Percentiles rank a stretch among this genome's conserved stretches.
Conservation (phyloP, 2,329 filamentous ascomycete genomes). For the Diplodia corticola region DNA sequence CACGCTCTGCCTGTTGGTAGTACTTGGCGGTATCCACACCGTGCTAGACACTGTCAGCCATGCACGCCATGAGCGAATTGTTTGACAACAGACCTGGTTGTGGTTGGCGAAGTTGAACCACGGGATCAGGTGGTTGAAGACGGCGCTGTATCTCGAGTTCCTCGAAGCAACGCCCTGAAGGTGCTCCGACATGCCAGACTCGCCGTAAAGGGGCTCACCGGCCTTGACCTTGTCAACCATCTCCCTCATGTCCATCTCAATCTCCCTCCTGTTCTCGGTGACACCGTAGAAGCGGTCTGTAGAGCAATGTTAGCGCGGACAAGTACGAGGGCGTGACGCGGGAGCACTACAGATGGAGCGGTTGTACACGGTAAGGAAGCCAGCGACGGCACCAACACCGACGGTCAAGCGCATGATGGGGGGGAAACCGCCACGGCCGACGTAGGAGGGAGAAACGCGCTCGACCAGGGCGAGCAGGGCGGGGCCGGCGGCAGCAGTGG, state of each 20-base stretch:
- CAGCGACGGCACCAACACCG: constrained; percentile 71
- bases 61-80: constrained; percentile 24
- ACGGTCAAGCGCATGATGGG: constrained; percentile 78
- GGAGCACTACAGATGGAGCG: constrained; percentile 72
- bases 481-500: constrained; percentile 70
- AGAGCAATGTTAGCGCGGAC: constrained; percentile 47
- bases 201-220: constrained; percentile 86
- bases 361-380: constrained; percentile 83
- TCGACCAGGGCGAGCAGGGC: constrained; percentile 77
- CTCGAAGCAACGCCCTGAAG: constrained; percentile 91
- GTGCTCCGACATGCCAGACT: constrained; percentile 74
- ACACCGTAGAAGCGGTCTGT: constrained; percentile 94
- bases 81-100: constrained; percentile 56
- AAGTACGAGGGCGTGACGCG: constrained; percentile 51
- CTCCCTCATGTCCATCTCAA: constrained; percentile 95
- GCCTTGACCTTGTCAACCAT: constrained; percentile 97
- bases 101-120: constrained; percentile 99
- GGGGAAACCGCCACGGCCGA: constrained; percentile 78
- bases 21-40: constrained; percentile 98
- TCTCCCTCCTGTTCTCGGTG: constrained; percentile 85
- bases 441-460: constrained; percentile 78
- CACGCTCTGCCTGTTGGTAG: constrained; percentile 90
- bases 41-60: constrained; percentile 58
- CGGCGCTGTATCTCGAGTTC: constrained; percentile 86
- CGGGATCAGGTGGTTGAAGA: constrained; percentile 81